These are phyloP conservation scores for Epichloe typhina DNA, from an alignment of 2,329 filamentous ascomycete species.

Conservation along the genomic window DNA sequence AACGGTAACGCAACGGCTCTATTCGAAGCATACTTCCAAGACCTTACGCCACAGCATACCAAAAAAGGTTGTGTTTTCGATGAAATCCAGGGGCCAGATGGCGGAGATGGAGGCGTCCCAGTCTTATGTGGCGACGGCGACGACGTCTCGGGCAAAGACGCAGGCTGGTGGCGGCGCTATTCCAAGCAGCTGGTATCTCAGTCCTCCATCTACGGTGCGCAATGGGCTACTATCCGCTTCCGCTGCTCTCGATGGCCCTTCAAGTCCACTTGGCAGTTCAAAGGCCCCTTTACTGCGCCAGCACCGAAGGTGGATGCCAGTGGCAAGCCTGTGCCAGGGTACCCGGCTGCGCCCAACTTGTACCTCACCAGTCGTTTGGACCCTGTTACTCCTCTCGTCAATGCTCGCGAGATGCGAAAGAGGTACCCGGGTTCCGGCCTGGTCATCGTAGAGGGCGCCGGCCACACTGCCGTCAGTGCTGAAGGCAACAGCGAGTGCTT, in stretches of 20 bases:
- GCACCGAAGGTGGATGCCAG: slow-evolving; percentile 5
- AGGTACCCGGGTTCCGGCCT: slow-evolving; percentile 16
- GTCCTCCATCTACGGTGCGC: slow-evolving; percentile 14
- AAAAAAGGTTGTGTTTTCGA: not conserved
- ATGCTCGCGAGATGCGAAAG: slow-evolving; percentile 19
- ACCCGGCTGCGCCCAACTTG: slow-evolving; percentile 16
- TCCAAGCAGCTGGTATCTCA: slow-evolving; percentile 9
- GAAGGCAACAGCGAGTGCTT: slow-evolving; percentile 11
- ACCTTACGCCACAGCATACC: not conserved
- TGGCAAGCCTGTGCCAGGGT: not conserved
- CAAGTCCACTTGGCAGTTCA: slow-evolving; percentile 22
- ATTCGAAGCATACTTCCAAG: not conserved
- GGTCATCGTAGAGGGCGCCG: slow-evolving; percentile 17
- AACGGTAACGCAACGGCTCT: not conserved
- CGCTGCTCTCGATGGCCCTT: slow-evolving; percentile 21
- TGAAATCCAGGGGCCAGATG: not conserved
- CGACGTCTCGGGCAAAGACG: slow-evolving; percentile 5
- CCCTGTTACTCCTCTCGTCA: slow-evolving; percentile 25
- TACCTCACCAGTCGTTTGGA: slow-evolving; percentile 27
- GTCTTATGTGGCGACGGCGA: slow-evolving; percentile 11
- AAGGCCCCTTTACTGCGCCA: slow-evolving; percentile 10
- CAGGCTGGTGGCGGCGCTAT: slow-evolving; percentile 12
- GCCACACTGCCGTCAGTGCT: slow-evolving; percentile 13
- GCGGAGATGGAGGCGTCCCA: not conserved
- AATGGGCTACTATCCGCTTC: slow-evolving; percentile 14